These are phyloP conservation scores for Aspergillus sp. DNA, from an alignment of 2,329 filamentous ascomycete species.

Conservation along the genomic window DNA sequence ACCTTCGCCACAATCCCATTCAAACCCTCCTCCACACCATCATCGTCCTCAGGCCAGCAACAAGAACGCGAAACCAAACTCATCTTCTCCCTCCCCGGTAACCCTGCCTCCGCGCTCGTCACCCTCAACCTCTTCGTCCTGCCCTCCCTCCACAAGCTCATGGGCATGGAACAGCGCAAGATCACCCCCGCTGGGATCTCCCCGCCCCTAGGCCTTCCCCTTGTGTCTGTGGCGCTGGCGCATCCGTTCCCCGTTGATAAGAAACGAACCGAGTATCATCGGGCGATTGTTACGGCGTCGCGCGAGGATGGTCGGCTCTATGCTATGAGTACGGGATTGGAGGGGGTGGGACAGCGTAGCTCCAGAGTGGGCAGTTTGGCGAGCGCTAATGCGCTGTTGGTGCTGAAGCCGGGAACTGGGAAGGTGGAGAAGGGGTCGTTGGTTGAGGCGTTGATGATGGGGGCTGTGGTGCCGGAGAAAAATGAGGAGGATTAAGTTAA, in stretches of 20 bases:
- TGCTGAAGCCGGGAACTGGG: conserved; percentile 53
- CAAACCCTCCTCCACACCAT: conserved; percentile 49
- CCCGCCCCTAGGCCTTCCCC: conserved; percentile 63
- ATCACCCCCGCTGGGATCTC: not conserved
- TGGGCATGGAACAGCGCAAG: conserved; percentile 57
- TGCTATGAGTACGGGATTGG: conserved; percentile 78
- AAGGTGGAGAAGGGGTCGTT: conserved; percentile 67
- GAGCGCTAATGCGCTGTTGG: conserved; percentile 83
- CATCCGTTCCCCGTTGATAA: conserved; percentile 75
- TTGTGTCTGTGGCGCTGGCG: conserved; percentile 68
- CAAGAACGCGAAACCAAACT: conserved; percentile 64
- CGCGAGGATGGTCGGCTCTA: conserved; percentile 65
- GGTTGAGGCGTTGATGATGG: conserved; percentile 81
- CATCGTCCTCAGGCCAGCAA: conserved; percentile 50
- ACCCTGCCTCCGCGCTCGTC: conserved; percentile 89
- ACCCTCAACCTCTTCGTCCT: conserved; percentile 94
- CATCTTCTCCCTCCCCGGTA: conserved; percentile 89
- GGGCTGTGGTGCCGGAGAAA: conserved; percentile 42
- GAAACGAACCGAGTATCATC: conserved; percentile 83
- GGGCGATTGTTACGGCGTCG: conserved; percentile 70
- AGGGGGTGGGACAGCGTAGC: conserved; percentile 68
- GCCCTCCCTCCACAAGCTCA: conserved; percentile 76
- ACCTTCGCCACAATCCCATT: conserved; percentile 88
- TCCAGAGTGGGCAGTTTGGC: conserved; percentile 86
- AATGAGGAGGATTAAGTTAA: not conserved